Percentiles rank a stretch among this genome's conserved stretches.
Conservation (phyloP, 2,329 filamentous ascomycete genomes). For the Talaromyces piceae region DNA sequence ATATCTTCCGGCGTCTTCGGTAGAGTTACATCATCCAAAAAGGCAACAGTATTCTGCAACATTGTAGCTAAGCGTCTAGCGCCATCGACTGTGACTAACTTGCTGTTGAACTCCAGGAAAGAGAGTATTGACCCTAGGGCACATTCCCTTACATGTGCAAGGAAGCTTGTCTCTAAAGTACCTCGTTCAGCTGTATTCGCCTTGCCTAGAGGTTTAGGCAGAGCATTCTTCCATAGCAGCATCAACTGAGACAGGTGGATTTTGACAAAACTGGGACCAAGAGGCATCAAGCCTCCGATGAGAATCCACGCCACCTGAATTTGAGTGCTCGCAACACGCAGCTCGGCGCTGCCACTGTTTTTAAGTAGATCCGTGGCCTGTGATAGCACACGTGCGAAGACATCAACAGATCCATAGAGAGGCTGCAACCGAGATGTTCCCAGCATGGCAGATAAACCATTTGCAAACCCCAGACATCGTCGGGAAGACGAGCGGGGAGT, state of each 20-base stretch:
- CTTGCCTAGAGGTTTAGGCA: constrained; percentile 88
- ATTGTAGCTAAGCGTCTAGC: constrained; percentile 87
- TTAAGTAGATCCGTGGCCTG: constrained; percentile 91
- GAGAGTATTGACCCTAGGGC: constrained; percentile 84
- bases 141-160: constrained; percentile 91
- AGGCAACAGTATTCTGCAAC: constrained; percentile 89
- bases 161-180: constrained; percentile 80
- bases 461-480: constrained; percentile 81
- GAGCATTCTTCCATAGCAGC: constrained; percentile 91
- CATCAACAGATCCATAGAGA: constrained; percentile 88
- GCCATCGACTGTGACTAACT: constrained; percentile 85
- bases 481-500: constrained; percentile 70
- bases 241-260: constrained; percentile 93
- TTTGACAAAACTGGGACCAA: constrained; percentile 97
- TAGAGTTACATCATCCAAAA: constrained; percentile 73
- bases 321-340: constrained; percentile 85
- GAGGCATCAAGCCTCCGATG: constrained; percentile 90
- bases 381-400: constrained; percentile 83
- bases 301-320: constrained; percentile 97
- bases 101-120: constrained; percentile 88
- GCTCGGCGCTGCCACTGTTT: constrained; percentile 80
- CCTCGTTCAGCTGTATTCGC: constrained; percentile 81
- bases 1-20: constrained; percentile 85
- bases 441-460: constrained; percentile 81
- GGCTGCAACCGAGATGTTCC: constrained; percentile 84